phyloP scores from a whole-genome alignment of 805 yeast species.

The Lipomyces sp. region DNA sequence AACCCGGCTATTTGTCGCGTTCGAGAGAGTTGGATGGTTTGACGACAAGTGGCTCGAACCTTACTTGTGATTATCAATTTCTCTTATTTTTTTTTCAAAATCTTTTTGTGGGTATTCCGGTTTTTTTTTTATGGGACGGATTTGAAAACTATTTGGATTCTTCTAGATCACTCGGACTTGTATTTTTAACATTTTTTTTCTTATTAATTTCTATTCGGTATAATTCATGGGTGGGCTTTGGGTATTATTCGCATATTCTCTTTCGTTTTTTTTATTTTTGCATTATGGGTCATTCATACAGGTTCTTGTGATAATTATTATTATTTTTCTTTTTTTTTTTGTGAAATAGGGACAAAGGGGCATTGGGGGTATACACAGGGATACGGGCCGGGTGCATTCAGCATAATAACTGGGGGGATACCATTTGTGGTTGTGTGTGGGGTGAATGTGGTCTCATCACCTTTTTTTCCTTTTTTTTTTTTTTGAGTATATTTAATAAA shows the following conservation, averaged over 20 bases:
- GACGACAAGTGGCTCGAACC: conserved; percentile 53
- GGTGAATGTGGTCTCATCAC: too few species aligned
- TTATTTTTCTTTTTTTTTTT: not conserved
- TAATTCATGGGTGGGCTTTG: conserved; percentile 8
- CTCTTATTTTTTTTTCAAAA: not conserved
- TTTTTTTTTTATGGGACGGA: not conserved
- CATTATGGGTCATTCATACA: conserved; percentile 5
- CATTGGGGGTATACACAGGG: conserved; percentile 3
- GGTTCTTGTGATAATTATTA: not conserved
- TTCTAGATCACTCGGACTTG: not conserved
- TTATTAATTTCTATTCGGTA: conserved; percentile 4
- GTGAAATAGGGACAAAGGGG: not conserved
- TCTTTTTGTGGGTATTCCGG: not conserved
- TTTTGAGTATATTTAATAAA: too few species aligned
- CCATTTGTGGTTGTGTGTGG: not conserved
- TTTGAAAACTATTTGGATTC: not conserved
- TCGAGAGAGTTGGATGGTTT: conserved; percentile 90
- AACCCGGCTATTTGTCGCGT: conserved; percentile 85
- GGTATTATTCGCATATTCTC: not conserved
- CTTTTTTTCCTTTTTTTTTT: too few species aligned
- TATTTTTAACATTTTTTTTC: not conserved
- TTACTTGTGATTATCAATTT: conserved; percentile 2
- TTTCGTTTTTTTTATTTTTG: not conserved
- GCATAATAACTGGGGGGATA: not conserved
- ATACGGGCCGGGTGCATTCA: not conserved